Evolutionary conservation across 345 rosid species (phyloP).

Genomic region (Eucalyptus marginata): DNA sequence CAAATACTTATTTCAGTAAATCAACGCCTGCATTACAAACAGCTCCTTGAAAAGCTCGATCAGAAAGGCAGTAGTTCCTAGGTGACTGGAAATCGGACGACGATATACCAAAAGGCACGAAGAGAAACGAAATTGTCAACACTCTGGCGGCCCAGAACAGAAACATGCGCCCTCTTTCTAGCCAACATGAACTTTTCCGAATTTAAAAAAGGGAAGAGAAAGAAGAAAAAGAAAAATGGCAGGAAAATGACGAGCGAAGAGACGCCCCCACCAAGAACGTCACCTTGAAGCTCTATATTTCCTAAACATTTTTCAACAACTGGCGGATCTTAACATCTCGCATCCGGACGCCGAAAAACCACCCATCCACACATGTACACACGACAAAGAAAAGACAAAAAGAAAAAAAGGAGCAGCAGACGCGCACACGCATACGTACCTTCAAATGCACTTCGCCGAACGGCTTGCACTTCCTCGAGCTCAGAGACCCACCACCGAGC

Average conservation of each 20-base stretch:
- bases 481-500: neutral
- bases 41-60: neutral
- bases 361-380: neutral
- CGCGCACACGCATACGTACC: conserved; percentile 31
- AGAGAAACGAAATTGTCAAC: neutral
- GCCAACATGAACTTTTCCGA: neutral
- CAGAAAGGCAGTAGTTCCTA: neutral
- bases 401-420: neutral
- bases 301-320: neutral
- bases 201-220: neutral
- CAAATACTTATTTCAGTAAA: neutral
- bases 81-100: neutral
- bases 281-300: neutral
- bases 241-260: neutral
- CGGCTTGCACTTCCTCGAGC: conserved; percentile 46
- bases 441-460: conserved; percentile 91
- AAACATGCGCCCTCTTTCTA: neutral
- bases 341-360: neutral
- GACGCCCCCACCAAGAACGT: neutral
- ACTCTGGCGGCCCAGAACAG: neutral
- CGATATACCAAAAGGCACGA: neutral
- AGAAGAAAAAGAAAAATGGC: neutral
- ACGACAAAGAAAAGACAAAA: neutral
- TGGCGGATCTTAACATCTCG: neutral
- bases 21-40: neutral